Conservation (phyloP, 1,284 basidiomycete genomes). For the Naganishia sp. region DNA sequence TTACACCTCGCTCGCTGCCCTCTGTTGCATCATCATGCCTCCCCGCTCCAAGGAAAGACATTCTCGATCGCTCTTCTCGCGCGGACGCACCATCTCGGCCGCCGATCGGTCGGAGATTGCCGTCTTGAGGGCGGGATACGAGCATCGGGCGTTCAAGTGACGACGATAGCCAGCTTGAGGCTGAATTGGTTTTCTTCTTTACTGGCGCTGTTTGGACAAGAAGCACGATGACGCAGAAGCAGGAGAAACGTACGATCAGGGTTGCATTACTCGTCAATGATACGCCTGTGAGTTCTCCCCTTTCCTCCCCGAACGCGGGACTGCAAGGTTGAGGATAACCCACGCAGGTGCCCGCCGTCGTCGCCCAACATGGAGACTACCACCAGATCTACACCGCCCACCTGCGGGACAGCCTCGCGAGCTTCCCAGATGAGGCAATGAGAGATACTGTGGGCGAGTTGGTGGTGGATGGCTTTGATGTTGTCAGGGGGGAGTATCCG, state of each 20-base stretch:
- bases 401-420: conserved; percentile 45
- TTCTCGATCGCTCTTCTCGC: background rate
- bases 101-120: background rate
- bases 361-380: conserved; percentile 51
- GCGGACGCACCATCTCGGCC: background rate
- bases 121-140: background rate
- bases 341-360: conserved; percentile 45
- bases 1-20: too few relatives aligned
- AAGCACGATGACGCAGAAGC: background rate
- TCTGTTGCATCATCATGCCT: too few relatives aligned
- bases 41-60: background rate
- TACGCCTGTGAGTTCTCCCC: conserved; percentile 45
- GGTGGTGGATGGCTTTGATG: conserved; percentile 57
- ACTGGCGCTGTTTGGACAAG: background rate
- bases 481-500: conserved; percentile 56
- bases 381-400: conserved; percentile 52
- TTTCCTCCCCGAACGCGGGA: background rate
- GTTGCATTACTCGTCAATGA: conserved; percentile 53
- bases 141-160: background rate
- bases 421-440: conserved; percentile 42
- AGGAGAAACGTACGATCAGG: conserved; percentile 37
- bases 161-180: background rate
- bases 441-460: conserved; percentile 42
- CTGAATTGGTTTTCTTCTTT: too few relatives aligned
- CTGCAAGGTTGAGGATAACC: conserved; percentile 3